Evolutionary conservation across 2,329 filamentous ascomycete species (phyloP), one percentile per base, ranked within the genome.

Genomic region (Neonectria punicea): DNA sequence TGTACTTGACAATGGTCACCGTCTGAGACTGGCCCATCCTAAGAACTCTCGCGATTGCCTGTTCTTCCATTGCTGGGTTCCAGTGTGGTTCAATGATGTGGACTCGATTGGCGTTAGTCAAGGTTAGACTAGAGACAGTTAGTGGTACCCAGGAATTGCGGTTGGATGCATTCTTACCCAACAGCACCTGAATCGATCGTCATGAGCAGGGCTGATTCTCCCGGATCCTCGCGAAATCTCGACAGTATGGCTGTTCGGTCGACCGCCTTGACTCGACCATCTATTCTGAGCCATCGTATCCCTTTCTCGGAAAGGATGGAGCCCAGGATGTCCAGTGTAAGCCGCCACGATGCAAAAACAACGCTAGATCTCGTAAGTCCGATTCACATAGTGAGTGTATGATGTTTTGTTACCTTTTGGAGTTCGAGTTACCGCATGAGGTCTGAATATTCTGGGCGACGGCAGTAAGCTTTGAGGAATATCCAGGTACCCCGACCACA

Each of bases 161-260:
- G 14, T 18, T 30, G 5, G 16, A 39, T 14, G 10, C 28, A n/a
- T 30, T 6, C 47, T 9, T 50, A 50, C 47, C 25, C 47, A 50
- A 50, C 47, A 18, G 47, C 47, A 18, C 47, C 28, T 32, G 57
- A 60, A 53, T 49, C 46, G 7, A 49, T 49, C 7, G 25, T 49
- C 46, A 49, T 49, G 46, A 49, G 46, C 3, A 49, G 22, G 16
- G 22, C 46, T 13, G 22, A n/a, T 49, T 4, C 46, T 16, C 13
- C 14, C 6, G 7, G 13, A n/a, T 49, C 22, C 46, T 49, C 13
- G 3, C 46, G 22, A 30, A 49, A 49, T 28, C 13, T 49, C 13
- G 46, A 49, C 22, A 49, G 9, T 30, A 30, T 49, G 14, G 25
- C 25, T 30, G 46, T n/a, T 9, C 46, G 46, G n/a, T 49, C 46